Percentiles rank a stretch among this genome's conserved stretches.
phyloP scores from a whole-genome alignment of 2,329 filamentous ascomycete species.

The Sporothrix globosa region DNA sequence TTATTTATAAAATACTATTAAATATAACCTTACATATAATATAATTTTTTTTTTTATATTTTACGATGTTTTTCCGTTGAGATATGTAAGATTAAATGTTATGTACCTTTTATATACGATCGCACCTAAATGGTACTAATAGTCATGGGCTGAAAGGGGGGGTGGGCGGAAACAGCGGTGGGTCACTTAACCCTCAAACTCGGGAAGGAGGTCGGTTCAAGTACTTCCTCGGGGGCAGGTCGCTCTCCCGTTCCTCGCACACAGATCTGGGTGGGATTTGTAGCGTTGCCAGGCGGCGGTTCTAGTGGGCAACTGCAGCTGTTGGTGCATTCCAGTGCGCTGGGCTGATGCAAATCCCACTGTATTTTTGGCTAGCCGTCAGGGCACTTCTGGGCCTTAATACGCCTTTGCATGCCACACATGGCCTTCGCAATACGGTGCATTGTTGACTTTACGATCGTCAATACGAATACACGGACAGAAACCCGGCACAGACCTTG shows the following conservation, averaged over 20 bases:
- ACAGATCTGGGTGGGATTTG: not conserved
- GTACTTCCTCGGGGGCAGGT: conserved; percentile 11
- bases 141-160: too few relatives aligned
- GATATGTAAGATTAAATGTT: too few relatives aligned
- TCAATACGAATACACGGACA: not conserved
- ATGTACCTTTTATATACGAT: too few relatives aligned
- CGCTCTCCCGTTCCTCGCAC: conserved; percentile 6
- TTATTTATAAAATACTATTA: too few relatives aligned
- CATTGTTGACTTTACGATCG: not conserved
- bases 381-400: conserved; percentile 6
- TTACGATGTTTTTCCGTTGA: too few relatives aligned
- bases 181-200: not conserved
- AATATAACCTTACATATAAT: too few relatives aligned
- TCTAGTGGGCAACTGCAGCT: conserved; percentile 5
- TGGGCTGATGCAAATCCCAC: not conserved
- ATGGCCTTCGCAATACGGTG: not conserved
- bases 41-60: too few relatives aligned
- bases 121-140: too few relatives aligned
- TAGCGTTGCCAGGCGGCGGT: conserved; percentile 27
- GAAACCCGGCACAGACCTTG: too few relatives aligned
- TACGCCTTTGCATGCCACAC: conserved; percentile 6
- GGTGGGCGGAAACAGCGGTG: too few relatives aligned
- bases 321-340: conserved; percentile 21
- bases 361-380: not conserved
- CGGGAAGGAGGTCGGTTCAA: conserved; percentile 27